These are phyloP conservation scores for Backusella westeae DNA, from an alignment of 192 early-diverging fungal genomes.

Conservation along the genomic window DNA sequence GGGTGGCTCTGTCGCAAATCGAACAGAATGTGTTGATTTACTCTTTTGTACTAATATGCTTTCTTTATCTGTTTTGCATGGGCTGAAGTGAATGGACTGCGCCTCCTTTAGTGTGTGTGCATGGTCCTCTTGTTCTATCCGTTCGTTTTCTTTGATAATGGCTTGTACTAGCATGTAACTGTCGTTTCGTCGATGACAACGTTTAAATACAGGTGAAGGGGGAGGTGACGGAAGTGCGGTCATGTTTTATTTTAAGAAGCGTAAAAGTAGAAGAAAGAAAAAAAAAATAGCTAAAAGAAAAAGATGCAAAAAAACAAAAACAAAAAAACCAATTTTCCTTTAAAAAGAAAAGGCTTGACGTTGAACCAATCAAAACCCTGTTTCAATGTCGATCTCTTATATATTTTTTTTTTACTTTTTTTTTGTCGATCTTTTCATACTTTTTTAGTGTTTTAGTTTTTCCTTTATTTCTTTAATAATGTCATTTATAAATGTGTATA, in stretches of 20 bases:
- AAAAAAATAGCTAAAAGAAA: background rate
- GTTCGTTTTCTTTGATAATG: slow-evolving; percentile 6
- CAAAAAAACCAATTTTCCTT: background rate
- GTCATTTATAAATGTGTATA: background rate
- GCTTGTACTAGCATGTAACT: slow-evolving; percentile 6
- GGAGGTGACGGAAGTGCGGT: slow-evolving; percentile 7
- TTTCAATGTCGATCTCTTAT: background rate
- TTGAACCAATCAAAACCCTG: background rate
- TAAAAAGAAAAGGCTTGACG: background rate
- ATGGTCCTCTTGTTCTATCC: background rate
- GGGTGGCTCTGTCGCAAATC: slow-evolving; percentile 19
- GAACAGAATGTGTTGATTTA: slow-evolving; percentile 5
- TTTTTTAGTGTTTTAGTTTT: background rate
- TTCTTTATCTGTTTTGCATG: background rate
- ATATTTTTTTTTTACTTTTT: background rate
- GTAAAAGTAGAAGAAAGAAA: background rate
- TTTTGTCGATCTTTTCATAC: slow-evolving; percentile 14
- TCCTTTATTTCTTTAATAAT: background rate
- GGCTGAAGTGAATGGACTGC: background rate
- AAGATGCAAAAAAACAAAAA: background rate
- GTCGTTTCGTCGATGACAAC: slow-evolving; percentile 4
- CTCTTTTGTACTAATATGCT: background rate
- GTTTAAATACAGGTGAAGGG: slow-evolving; percentile 7
- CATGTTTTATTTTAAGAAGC: background rate
- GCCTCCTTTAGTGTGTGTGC: background rate